Evolutionary conservation across 139 green algal species (phyloP), one percentile per base, ranked within the genome.

Genomic region (Picochlorum sp.): DNA sequence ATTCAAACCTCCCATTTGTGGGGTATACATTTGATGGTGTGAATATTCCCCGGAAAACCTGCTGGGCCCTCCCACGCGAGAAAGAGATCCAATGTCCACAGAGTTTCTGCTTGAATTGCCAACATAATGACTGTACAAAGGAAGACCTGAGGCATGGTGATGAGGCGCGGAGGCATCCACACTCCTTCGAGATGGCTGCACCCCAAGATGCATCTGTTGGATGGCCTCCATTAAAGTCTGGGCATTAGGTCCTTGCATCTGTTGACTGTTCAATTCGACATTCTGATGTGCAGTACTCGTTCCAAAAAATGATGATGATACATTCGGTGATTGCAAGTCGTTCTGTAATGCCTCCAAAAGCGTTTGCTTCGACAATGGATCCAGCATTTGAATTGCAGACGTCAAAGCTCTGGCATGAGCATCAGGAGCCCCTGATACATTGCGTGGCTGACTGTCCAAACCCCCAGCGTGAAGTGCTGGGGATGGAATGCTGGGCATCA

Each of bases 401-500:
- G 47, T 21, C 47, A 54, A 54, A 54, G 47, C 18, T 26, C 18
- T 26, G 6, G 47, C 47, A 54, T 26, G 16, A 21, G 13, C 8
- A 61, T 34, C 38, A 8, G 15, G 13, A 30, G 21, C 14, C 16
- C 13, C 1, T 41, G 55, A 30, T 30, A 30, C 14, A 21, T 58
- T 6, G 15, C 18, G n/a, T 54, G 47, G n/a, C 34, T 41, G 34
- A 11, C 34, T 41, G 7, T 41, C 34, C 16, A 54, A 20, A 24
- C n/a, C 47, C 47, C 47, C 47, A 9, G 30, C 20, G 15, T 16
- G 18, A 24, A 18, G 18, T 37, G 49, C 11, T 30, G 18, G 18
- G 1, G n/a, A 9, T 54, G 16, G 47, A 13, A 21, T 21, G n/a
- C 18, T 54, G 15, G 47, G 47, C 47, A 54, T 59, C 83, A 78